Evolutionary conservation across 1,284 basidiomycete genomes (phyloP), one percentile per base, ranked within the genome.

Genomic region (Ceratobasidium sp.): DNA sequence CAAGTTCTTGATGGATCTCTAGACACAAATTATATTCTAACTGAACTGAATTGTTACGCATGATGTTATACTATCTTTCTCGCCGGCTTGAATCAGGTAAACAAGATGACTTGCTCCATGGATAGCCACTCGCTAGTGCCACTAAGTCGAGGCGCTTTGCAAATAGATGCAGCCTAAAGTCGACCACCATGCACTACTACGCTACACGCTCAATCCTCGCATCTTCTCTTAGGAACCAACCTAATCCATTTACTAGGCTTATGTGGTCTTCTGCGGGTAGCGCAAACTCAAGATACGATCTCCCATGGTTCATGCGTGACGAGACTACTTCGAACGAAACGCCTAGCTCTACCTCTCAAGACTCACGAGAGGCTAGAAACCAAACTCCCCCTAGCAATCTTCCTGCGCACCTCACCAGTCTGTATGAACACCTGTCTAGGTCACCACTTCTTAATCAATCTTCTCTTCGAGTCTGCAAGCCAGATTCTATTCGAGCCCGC

Each of bases 1-100:
- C 72, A 79, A 82, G 55, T 89, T 89, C 76, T 76, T 91, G 57
- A 79, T 83, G 71, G 77, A 78, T 48, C 69, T 89, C 32, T 83
- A 34, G 36, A 14, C 36, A 14, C n/a, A n/a, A n/a, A n/a, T n/a
- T n/a, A n/a, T n/a, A n/a, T n/a, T n/a, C n/a, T n/a, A n/a, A n/a
- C n/a, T n/a, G n/a, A n/a, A n/a, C n/a, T n/a, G n/a, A n/a, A n/a
- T n/a, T n/a, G n/a, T n/a, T n/a, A n/a, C n/a, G n/a, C n/a, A n/a
- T n/a, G n/a, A n/a, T n/a, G n/a, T n/a, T n/a, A n/a, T n/a, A n/a
- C n/a, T n/a, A n/a, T n/a, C n/a, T n/a, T n/a, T n/a, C n/a, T n/a
- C n/a, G n/a, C n/a, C n/a, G n/a, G n/a, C n/a, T n/a, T n/a, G n/a
- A n/a, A n/a, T n/a, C n/a, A n/a, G n/a, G n/a, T n/a, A n/a, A n/a